phyloP scores from a whole-genome alignment of 768 basidiomycete genomes.

The Pleurotus tuoliensis region DNA sequence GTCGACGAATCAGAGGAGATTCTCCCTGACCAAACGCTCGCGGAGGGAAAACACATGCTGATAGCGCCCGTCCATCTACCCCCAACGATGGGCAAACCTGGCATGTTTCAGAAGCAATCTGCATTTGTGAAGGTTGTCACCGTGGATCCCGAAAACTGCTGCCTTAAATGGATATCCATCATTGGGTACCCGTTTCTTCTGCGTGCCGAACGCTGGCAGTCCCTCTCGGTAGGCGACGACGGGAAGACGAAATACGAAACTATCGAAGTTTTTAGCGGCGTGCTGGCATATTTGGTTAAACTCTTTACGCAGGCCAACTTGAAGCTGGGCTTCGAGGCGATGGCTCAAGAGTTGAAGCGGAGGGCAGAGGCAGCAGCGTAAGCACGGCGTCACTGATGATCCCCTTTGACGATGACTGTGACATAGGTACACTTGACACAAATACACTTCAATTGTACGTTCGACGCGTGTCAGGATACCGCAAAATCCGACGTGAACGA shows the following conservation, averaged over 20 bases:
- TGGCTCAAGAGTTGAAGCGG: conserved; percentile 55
- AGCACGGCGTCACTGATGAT: conserved; percentile 1
- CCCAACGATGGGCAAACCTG: conserved; percentile 47
- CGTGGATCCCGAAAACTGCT: conserved; percentile 50
- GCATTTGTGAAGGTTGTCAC: conserved; percentile 37
- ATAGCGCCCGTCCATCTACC: conserved; percentile 57
- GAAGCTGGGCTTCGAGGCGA: conserved; percentile 42
- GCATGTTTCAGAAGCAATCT: conserved; percentile 31
- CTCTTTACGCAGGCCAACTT: conserved; percentile 40
- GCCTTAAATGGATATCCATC: conserved; percentile 51
- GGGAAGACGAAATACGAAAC: conserved; percentile 63
- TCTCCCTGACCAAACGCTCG: conserved; percentile 44
- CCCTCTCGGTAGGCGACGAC: conserved; percentile 44
- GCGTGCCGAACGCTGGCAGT: conserved; percentile 60
- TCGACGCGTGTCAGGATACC: neutral
- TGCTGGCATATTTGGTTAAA: conserved; percentile 50
- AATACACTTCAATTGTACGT: too few species aligned
- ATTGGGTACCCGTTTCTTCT: conserved; percentile 45
- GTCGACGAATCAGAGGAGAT: conserved; percentile 36
- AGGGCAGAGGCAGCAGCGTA: conserved; percentile 34
- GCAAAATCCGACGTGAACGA: conserved; percentile 7
- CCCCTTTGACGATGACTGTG: too few species aligned
- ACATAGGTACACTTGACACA: too few species aligned
- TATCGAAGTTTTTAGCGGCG: conserved; percentile 54
- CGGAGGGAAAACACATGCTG: conserved; percentile 41